Evolutionary conservation across 2,329 filamentous ascomycete species (phyloP).

Genomic region (Emergomyces africanus): DNA sequence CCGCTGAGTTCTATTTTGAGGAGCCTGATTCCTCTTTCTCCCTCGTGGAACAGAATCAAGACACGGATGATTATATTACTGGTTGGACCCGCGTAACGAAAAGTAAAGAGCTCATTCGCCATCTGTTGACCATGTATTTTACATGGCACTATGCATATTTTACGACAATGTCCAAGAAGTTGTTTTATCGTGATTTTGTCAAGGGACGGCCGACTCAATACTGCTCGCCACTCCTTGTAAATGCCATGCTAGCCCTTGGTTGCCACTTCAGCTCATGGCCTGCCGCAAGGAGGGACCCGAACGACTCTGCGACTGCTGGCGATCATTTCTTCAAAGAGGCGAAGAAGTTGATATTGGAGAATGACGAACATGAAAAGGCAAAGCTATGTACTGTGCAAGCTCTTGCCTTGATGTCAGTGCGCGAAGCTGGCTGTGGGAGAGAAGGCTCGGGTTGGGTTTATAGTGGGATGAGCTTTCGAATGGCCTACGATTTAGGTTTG

Average conservation of each 20-base stretch:
- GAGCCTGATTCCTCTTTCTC: constrained; percentile 26
- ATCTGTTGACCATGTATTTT: constrained; percentile 96
- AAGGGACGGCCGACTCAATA: constrained; percentile 59
- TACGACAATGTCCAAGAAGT: constrained; percentile 69
- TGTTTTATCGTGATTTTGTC: constrained; percentile 79
- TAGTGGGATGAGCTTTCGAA: constrained; percentile 94
- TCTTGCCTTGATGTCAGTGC: constrained; percentile 85
- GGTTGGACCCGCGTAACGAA: constrained; percentile 82
- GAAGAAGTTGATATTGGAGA: constrained; percentile 75
- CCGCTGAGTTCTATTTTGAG: constrained; percentile 36
- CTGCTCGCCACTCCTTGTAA: constrained; percentile 81
- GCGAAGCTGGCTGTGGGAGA: constrained; percentile 85
- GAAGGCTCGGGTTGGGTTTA: constrained; percentile 98
- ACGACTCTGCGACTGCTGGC: constrained; percentile 73
- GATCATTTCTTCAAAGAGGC: constrained; percentile 95
- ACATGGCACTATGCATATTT: constrained; percentile 97
- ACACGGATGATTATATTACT: constrained; percentile 55
- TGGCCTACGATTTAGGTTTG: constrained; percentile 88
- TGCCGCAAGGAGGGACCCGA: constrained; percentile 56
- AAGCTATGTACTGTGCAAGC: constrained; percentile 85
- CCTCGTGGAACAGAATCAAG: constrained; percentile 32
- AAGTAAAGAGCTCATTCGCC: constrained; percentile 64
- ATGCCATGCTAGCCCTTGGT: constrained; percentile 83
- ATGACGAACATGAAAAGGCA: constrained; percentile 87
- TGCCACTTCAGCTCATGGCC: constrained; percentile 79